phyloP scores from a whole-genome alignment of 306 rosid genomes.

The Cucumis melo region DNA sequence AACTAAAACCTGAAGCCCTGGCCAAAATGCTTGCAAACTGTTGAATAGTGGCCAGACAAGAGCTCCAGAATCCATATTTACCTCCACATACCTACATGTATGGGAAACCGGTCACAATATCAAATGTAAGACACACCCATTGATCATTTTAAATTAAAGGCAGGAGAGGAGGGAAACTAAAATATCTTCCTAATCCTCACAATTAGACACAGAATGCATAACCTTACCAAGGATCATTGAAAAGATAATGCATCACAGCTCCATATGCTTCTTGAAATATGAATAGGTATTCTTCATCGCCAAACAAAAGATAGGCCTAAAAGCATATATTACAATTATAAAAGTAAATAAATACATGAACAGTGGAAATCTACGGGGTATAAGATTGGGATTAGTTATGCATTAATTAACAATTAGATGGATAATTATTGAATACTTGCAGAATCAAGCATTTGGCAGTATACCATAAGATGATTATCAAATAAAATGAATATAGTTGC shows the following conservation, averaged over 20 bases:
- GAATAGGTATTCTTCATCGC: slow-evolving; percentile 91
- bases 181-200: slow-evolving; percentile 12
- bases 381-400: background rate
- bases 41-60: slow-evolving; percentile 94
- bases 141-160: background rate
- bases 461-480: background rate
- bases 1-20: slow-evolving; percentile 86
- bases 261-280: slow-evolving; percentile 95
- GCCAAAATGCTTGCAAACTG: slow-evolving; percentile 99
- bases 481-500: background rate
- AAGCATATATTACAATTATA: background rate
- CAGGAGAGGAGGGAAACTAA: slow-evolving; percentile 3
- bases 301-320: slow-evolving; percentile 90
- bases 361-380: no score
- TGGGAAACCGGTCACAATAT: background rate
- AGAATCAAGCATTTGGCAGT: background rate
- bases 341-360: background rate
- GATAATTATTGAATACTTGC: background rate
- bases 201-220: slow-evolving; percentile 24
- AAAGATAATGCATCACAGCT: slow-evolving; percentile 87
- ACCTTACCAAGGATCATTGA: slow-evolving; percentile 89
- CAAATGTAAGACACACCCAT: background rate
- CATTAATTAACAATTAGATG: background rate
- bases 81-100: slow-evolving; percentile 82
- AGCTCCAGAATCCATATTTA: slow-evolving; percentile 94